Percentiles rank a stretch among this genome's conserved stretches.
These are phyloP conservation scores for Penicillium paxilli DNA, from an alignment of 495 filamentous ascomycete species.

Conservation along the genomic window DNA sequence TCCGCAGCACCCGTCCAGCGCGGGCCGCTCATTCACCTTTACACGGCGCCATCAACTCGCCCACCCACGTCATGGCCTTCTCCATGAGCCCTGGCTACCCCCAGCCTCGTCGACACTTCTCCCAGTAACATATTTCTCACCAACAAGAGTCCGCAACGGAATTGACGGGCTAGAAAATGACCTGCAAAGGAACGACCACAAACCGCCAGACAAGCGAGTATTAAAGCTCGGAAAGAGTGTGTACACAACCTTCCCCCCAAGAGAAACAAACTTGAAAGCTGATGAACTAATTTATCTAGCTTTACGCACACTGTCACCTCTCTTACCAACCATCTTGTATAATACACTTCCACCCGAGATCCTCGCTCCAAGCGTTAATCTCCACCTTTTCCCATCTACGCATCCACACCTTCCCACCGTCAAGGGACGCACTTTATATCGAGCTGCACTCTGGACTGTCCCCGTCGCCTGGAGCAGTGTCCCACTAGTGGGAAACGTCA, in stretches of 20 bases:
- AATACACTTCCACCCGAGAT: conserved; percentile 80
- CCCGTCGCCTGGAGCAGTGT: conserved; percentile 94
- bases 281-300: conserved; percentile 48
- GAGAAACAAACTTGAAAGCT: background rate
- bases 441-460: conserved; percentile 90
- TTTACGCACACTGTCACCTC: conserved; percentile 79
- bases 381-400: conserved; percentile 94
- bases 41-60: conserved; percentile 27
- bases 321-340: conserved; percentile 81
- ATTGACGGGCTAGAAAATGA: conserved; percentile 18
- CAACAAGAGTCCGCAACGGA: conserved; percentile 11
- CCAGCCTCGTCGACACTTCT: conserved; percentile 16
- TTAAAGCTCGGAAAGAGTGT: conserved; percentile 88
- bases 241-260: no score
- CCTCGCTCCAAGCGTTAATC: conserved; percentile 84
- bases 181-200: conserved; percentile 29
- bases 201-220: conserved; percentile 72
- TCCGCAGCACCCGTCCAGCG: conserved; percentile 1
- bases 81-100: conserved; percentile 30
- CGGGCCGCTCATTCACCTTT: conserved; percentile 26
- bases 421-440: conserved; percentile 84
- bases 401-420: conserved; percentile 94
- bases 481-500: conserved; percentile 84
- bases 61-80: conserved; percentile 32
- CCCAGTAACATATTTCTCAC: conserved; percentile 26